A percentile compares a stretch with the other conserved stretches of the same genome.
These are phyloP conservation scores for Byssoonygena ceratinophila DNA, from an alignment of 2,329 filamentous ascomycete species.

Conservation along the genomic window DNA sequence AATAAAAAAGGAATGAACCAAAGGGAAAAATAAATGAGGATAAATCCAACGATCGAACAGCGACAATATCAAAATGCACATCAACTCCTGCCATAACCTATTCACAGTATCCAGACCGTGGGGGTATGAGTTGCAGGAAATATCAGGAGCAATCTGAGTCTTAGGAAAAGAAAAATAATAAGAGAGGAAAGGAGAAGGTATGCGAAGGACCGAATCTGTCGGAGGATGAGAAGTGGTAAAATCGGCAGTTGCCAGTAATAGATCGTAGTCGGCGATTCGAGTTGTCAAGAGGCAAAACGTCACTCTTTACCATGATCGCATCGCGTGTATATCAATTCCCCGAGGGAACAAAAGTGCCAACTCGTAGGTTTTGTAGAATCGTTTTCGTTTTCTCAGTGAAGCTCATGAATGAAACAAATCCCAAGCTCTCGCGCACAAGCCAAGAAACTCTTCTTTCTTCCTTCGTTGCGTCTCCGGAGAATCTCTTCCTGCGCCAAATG, in stretches of 20 bases:
- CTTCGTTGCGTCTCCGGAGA: conserved; percentile 69
- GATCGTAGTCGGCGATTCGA: background rate
- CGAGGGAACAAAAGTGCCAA: background rate
- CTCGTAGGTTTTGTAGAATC: background rate
- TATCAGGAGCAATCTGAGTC: background rate
- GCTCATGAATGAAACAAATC: conserved; percentile 85
- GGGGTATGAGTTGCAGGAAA: background rate
- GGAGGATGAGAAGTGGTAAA: background rate
- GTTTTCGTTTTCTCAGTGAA: background rate
- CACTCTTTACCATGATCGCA: background rate
- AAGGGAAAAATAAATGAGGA: background rate
- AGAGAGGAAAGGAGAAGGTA: background rate
- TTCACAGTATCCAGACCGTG: conserved; percentile 9
- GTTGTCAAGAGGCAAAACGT: background rate
- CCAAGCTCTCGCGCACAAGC: conserved; percentile 81
- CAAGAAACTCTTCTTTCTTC: conserved; percentile 89
- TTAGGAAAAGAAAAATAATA: background rate
- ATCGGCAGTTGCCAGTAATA: background rate
- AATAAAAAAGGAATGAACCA: background rate
- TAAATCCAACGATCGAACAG: background rate
- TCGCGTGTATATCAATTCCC: background rate
- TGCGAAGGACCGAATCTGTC: background rate
- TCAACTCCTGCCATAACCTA: background rate
- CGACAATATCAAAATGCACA: conserved; percentile 4
- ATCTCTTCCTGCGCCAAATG: conserved; percentile 54